Percentiles rank a stretch among this genome's conserved stretches.
These are phyloP conservation scores for Setaria italica DNA, from an alignment of 202 grass and related monocot species.

Conservation along the genomic window DNA sequence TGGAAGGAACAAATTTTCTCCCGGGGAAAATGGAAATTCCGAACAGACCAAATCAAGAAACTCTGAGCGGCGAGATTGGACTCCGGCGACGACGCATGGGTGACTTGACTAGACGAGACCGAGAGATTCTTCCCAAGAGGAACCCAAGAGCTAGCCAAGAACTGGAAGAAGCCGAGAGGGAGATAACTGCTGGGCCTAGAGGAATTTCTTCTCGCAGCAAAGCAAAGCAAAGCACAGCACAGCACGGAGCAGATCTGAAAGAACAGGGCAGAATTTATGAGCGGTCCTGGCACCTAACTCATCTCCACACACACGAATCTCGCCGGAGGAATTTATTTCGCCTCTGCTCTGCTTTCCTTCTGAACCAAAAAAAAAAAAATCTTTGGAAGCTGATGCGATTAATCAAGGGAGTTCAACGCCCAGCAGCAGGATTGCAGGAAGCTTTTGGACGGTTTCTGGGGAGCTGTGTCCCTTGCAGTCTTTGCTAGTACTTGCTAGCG, in stretches of 20 bases:
- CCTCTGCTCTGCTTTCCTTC: background rate
- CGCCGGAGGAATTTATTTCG: constrained; percentile 48
- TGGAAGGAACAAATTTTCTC: background rate
- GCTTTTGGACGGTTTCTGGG: constrained; percentile 44
- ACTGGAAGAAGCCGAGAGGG: background rate
- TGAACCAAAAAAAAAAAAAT: background rate
- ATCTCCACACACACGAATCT: constrained; percentile 51
- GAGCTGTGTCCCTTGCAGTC: constrained; percentile 38
- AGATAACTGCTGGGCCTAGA: background rate
- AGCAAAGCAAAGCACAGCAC: constrained; percentile 45
- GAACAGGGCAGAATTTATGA: constrained; percentile 62
- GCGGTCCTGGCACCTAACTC: constrained; percentile 52
- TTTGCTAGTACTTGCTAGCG: background rate
- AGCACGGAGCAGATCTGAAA: constrained; percentile 68
- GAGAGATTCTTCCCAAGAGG: background rate
- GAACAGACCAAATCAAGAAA: constrained; percentile 21
- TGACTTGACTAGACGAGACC: background rate
- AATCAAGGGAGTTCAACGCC: constrained; percentile 5
- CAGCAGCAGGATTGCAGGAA: constrained; percentile 27
- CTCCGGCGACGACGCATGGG: constrained; percentile 23
- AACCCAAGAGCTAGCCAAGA: background rate
- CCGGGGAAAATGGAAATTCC: constrained; percentile 15
- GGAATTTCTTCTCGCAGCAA: constrained; percentile 25
- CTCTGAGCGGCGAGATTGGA: constrained; percentile 27
- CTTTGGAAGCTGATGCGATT: constrained; percentile 20